Evolutionary conservation across 1,284 basidiomycete species (phyloP).

Genomic region (Tylopilus sp.): DNA sequence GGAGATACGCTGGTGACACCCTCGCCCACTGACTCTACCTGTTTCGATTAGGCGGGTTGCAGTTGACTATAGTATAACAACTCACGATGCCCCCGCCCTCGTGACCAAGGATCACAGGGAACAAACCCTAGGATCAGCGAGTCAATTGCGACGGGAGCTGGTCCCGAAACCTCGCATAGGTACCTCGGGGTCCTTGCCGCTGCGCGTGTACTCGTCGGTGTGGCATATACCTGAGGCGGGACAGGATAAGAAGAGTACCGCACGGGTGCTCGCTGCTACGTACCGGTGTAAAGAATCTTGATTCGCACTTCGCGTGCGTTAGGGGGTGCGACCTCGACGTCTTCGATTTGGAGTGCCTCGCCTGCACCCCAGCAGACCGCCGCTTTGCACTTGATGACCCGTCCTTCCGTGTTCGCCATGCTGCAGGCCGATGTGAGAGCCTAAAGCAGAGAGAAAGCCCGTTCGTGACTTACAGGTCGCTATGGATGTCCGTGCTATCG

Average conservation of each 20-base stretch:
- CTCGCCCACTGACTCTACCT: constrained; percentile 94
- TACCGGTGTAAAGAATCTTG: constrained; percentile 85
- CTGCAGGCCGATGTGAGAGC: constrained; percentile 15
- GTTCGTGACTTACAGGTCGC: not conserved
- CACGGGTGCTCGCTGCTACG: constrained; percentile 20
- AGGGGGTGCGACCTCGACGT: constrained; percentile 92
- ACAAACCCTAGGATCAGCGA: constrained; percentile 61
- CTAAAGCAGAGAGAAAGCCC: constrained; percentile 10
- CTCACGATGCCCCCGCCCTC: constrained; percentile 83
- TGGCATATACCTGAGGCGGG: constrained; percentile 83
- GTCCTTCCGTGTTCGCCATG: constrained; percentile 70
- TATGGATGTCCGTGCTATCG: too few species aligned
- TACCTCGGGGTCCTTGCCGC: constrained; percentile 93
- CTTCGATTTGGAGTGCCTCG: constrained; percentile 85
- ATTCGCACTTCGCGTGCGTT: constrained; percentile 90
- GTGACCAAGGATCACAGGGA: constrained; percentile 93
- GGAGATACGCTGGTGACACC: constrained; percentile 84
- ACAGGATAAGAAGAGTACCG: constrained; percentile 7
- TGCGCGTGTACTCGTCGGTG: constrained; percentile 96
- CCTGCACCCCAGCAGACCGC: constrained; percentile 96
- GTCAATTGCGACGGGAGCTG: constrained; percentile 1
- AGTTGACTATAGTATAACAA: constrained; percentile 8
- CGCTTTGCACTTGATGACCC: constrained; percentile 88
- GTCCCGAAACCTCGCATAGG: not conserved
- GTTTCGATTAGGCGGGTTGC: constrained; percentile 14